phyloP scores from a whole-genome alignment of 495 filamentous ascomycete genomes.

The Pseudevernia furfuracea region DNA sequence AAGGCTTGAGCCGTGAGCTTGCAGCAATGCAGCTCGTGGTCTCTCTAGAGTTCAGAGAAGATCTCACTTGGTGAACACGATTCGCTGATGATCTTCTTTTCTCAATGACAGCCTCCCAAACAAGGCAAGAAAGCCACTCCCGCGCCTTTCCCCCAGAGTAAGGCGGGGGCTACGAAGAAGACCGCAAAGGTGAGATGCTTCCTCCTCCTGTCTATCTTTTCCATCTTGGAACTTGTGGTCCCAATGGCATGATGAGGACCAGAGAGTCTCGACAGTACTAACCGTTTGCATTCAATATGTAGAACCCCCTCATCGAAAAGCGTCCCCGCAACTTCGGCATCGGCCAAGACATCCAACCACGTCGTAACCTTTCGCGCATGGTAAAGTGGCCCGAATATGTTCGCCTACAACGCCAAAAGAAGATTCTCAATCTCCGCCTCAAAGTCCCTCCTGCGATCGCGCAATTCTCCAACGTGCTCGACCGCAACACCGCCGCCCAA shows the following conservation, averaged over 20 bases:
- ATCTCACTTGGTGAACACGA: slow-evolving; percentile 68
- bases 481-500: slow-evolving; percentile 97
- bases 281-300: slow-evolving; percentile 22
- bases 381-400: slow-evolving; percentile 99
- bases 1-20: slow-evolving; percentile 69
- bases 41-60: slow-evolving; percentile 93
- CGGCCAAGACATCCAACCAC: slow-evolving; percentile 97
- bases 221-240: neutral
- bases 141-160: slow-evolving; percentile 89
- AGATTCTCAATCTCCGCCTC: slow-evolving; percentile 96
- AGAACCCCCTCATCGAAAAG: slow-evolving; percentile 99
- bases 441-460: slow-evolving; percentile 97
- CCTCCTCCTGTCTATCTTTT: neutral
- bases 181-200: slow-evolving; percentile 70
- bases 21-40: slow-evolving; percentile 55
- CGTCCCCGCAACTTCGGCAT: slow-evolving; percentile 96
- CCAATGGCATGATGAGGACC: neutral
- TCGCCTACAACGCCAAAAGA: slow-evolving; percentile 98
- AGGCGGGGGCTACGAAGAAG: slow-evolving; percentile 89
- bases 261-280: slow-evolving; percentile 31
- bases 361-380: slow-evolving; percentile 96
- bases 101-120: slow-evolving; percentile 99
- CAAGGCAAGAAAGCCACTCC: slow-evolving; percentile 86
- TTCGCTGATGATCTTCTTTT: slow-evolving; percentile 92
- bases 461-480: slow-evolving; percentile 94